These are phyloP conservation scores for Xylariaceae sp. DNA, from an alignment of 2,329 filamentous ascomycete species.

Conservation along the genomic window DNA sequence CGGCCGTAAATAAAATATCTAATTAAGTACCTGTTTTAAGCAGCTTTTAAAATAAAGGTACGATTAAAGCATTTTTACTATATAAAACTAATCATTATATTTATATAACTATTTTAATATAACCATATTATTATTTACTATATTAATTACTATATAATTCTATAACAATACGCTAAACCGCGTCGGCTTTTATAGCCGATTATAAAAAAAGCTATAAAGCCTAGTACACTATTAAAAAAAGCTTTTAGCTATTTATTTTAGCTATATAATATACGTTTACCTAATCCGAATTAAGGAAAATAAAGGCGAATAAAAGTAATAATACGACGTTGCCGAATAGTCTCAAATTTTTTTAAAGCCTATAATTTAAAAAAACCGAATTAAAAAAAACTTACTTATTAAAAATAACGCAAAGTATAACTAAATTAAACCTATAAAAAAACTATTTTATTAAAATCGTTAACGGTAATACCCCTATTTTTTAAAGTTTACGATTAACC, in stretches of 20 bases:
- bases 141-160: not conserved
- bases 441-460: not conserved
- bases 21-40: no score
- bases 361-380: not conserved
- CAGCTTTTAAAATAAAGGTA: no score
- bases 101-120: not conserved
- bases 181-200: no score
- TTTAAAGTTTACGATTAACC: not conserved
- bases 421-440: not conserved
- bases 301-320: not conserved
- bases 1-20: no score
- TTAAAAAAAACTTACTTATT: not conserved
- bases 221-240: no score
- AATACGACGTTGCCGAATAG: no score
- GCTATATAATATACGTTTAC: no score
- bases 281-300: no score
- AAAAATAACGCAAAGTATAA: not conserved
- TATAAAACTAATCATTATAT: not conserved
- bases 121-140: not conserved
- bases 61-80: no score
- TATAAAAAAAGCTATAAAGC: no score
- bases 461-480: not conserved
- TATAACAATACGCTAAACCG: no score
- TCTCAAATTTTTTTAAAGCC: not conserved
- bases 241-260: no score